Evolutionary conservation across 768 basidiomycete genomes (phyloP), one percentile per base, ranked within the genome.

Genomic region (Clitopilus passeckerianus): DNA sequence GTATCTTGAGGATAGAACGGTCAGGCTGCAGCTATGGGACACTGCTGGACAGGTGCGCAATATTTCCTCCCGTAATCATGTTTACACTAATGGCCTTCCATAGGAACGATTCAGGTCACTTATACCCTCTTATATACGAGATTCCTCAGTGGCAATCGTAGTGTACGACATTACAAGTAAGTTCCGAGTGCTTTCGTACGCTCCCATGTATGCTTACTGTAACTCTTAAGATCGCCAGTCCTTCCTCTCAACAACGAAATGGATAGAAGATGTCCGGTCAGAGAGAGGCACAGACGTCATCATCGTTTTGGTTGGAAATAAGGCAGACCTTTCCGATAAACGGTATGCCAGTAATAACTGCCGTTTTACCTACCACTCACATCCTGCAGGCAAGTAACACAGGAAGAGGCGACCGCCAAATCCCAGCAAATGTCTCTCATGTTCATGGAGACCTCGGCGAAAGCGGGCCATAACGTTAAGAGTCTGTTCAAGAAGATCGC

Each of bases 401-500:
- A 95, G 4, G 97, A 99, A 71, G 97, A 98, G 70, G 93, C 96
- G 10, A 96, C 95, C 23, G 85, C 87, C 50, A 94, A 94, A 69
- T 83, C 95, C 14, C 89, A 92, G 50, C 89, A 96, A 71, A 77
- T 97, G 63, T 89, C 88, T 67, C 93, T 98, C 65, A 93, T 98
- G 89, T 97, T 96, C 70, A 98, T 98, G 89, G 97, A 99, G 76
- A 98, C 97, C 8, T 97, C 94, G 27, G 97, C 97, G 30, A 99
- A 99, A 72, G 97, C 97, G 6, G 97, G 97, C 2, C 97, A 98
- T 72, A 99, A 99, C 64, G 97, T 99, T 61, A 99, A 99, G 79
- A 92, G 92, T 64, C 74, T 99, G 65, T 99, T 99, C 82, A 95
- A 98, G 80, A 98, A 98, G 81, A 99, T 99, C 64, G 97, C 97